Conservation (phyloP, 2,329 filamentous ascomycete species). For the Ilyonectria robusta region DNA sequence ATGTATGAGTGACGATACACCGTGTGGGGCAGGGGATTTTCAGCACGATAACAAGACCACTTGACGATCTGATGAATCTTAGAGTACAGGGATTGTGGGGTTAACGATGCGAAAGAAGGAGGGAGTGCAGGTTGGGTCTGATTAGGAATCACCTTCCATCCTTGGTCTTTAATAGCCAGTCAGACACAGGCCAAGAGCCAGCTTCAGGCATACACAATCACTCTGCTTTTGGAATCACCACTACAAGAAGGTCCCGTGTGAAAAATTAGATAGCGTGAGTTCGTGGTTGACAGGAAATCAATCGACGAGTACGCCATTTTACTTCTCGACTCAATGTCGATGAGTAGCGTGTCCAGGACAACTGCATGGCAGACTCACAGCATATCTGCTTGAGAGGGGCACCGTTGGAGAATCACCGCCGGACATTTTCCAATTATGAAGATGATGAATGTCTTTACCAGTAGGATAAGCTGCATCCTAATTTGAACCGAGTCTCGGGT, state of each 20-base stretch:
- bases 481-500: background rate
- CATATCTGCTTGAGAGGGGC: too few species aligned
- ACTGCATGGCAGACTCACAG: too few species aligned
- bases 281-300: too few species aligned
- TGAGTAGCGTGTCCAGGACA: too few species aligned
- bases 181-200: conserved; percentile 5
- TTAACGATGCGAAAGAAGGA: background rate
- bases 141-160: conserved; percentile 23
- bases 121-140: conserved; percentile 25
- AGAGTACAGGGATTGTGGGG: conserved; percentile 32
- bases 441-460: too few species aligned
- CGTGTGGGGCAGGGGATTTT: conserved; percentile 33
- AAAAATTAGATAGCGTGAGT: background rate
- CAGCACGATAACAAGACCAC: conserved; percentile 19
- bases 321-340: background rate
- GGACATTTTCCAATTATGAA: too few species aligned
- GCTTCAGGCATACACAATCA: conserved; percentile 19
- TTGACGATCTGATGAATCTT: conserved; percentile 44
- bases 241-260: background rate
- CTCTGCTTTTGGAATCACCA: conserved; percentile 19
- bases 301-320: background rate
- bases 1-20: conserved; percentile 18
- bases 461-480: background rate
- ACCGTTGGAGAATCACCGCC: too few species aligned
- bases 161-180: conserved; percentile 7